phyloP scores from a whole-genome alignment of 1,284 basidiomycete species.

The Microbotryomycetes sp. region DNA sequence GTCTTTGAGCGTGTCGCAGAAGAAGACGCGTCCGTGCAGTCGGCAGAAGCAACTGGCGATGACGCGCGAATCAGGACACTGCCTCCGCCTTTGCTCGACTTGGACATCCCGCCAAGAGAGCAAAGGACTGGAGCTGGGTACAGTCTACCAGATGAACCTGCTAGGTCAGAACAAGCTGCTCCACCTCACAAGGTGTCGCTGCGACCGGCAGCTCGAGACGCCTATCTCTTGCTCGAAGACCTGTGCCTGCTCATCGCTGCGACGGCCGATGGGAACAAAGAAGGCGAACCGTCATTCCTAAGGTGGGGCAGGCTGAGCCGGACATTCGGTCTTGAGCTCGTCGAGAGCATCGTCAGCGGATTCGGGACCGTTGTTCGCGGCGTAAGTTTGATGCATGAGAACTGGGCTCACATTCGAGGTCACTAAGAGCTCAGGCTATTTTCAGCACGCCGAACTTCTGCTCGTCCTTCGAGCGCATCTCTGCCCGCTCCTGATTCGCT shows the following conservation, averaged over 20 bases:
- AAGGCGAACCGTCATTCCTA: conserved; percentile 67
- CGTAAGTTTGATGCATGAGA: conserved; percentile 44
- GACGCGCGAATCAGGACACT: conserved; percentile 11
- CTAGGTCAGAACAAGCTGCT: background rate
- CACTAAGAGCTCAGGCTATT: background rate
- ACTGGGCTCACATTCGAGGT: background rate
- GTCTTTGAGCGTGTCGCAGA: conserved; percentile 88
- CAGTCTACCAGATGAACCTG: background rate
- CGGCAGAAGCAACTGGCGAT: background rate
- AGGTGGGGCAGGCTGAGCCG: conserved; percentile 77
- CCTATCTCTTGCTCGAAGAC: conserved; percentile 82
- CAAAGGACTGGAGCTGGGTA: conserved; percentile 6
- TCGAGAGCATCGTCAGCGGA: conserved; percentile 93
- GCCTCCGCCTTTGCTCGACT: conserved; percentile 16
- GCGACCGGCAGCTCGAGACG: conserved; percentile 74
- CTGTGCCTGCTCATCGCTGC: conserved; percentile 69
- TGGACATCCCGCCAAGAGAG: conserved; percentile 28
- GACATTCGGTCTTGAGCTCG: conserved; percentile 89
- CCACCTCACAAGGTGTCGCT: conserved; percentile 41
- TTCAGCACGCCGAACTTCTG: conserved; percentile 70
- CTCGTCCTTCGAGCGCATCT: conserved; percentile 78
- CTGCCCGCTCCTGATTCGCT: conserved; percentile 69
- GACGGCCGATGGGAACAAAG: conserved; percentile 32
- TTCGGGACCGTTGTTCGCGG: conserved; percentile 80
- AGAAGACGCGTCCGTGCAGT: conserved; percentile 44